These are phyloP conservation scores for Carex littledalei DNA, from an alignment of 176 grass and related monocot species.

Conservation along the genomic window DNA sequence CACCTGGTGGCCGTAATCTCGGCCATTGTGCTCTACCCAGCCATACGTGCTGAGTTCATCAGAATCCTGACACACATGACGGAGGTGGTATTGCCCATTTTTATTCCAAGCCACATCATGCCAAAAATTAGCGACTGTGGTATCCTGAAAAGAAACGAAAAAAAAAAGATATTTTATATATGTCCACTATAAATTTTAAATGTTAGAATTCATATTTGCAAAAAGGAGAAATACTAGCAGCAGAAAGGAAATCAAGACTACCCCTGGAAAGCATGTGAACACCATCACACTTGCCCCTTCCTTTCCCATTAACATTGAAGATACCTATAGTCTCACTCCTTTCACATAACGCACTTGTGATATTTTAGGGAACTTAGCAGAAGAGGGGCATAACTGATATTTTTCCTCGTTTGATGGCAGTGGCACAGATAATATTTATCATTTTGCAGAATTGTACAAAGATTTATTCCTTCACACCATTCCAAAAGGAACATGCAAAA, in stretches of 20 bases:
- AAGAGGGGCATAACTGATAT: background rate
- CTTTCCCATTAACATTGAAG: background rate
- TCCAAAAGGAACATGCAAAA: background rate
- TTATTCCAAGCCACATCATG: constrained; percentile 89
- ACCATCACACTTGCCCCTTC: background rate
- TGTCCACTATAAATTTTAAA: background rate
- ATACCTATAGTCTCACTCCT: too few relatives aligned
- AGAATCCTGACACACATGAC: constrained; percentile 94
- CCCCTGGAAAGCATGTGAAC: background rate
- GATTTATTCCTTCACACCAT: background rate
- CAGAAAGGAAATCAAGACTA: background rate
- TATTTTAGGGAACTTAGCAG: background rate
- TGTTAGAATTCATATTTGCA: constrained; percentile 14
- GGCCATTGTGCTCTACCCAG: constrained; percentile 84
- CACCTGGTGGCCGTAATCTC: constrained; percentile 76
- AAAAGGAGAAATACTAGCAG: background rate
- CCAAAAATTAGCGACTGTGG: constrained; percentile 72
- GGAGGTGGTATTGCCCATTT: constrained; percentile 79
- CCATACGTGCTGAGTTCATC: constrained; percentile 83
- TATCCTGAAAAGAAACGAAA: constrained; percentile 55
- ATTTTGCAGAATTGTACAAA: background rate
- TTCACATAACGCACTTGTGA: too few relatives aligned
- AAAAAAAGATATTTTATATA: constrained; percentile 18
- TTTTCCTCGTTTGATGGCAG: background rate
- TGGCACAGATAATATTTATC: background rate